These are phyloP conservation scores for Phytophthora meadii DNA, from an alignment of 352 stramenopile species.

Conservation along the genomic window DNA sequence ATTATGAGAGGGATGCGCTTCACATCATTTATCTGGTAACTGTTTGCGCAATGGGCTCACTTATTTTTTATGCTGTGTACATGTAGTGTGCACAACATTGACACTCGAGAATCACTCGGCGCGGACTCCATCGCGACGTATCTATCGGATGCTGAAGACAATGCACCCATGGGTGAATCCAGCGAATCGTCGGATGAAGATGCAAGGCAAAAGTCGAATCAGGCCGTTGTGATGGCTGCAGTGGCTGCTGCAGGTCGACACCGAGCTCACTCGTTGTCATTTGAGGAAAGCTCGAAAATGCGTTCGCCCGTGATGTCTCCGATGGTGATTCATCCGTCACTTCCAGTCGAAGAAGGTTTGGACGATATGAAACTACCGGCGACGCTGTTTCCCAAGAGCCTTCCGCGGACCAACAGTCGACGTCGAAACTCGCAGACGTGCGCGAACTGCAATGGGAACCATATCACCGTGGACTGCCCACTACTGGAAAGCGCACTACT, in stretches of 20 bases:
- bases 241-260: constrained; percentile 50
- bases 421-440: constrained; percentile 69
- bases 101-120: constrained; percentile 58
- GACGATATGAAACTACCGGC: constrained; percentile 33
- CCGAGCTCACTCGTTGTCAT: constrained; percentile 52
- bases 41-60: constrained; percentile 28
- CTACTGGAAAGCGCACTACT: constrained; percentile 65
- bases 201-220: constrained; percentile 40
- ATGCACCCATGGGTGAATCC: constrained; percentile 3
- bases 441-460: constrained; percentile 81
- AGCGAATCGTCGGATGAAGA: constrained; percentile 39
- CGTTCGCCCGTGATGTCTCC: constrained; percentile 28
- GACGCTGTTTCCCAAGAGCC: constrained; percentile 44
- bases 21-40: constrained; percentile 1
- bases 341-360: constrained; percentile 11
- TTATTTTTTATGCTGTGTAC: constrained; percentile 6
- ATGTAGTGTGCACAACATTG: constrained; percentile 77
- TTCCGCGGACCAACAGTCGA: constrained; percentile 63
- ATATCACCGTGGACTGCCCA: constrained; percentile 85
- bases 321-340: constrained; percentile 28
- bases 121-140: constrained; percentile 49
- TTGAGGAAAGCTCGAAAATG: constrained; percentile 33
- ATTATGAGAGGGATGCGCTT: not conserved
- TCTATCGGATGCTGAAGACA: constrained; percentile 45
- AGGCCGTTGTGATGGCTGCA: constrained; percentile 50